phyloP scores from a whole-genome alignment of 257 asterid genomes.

The Solanum gandarillasii region DNA sequence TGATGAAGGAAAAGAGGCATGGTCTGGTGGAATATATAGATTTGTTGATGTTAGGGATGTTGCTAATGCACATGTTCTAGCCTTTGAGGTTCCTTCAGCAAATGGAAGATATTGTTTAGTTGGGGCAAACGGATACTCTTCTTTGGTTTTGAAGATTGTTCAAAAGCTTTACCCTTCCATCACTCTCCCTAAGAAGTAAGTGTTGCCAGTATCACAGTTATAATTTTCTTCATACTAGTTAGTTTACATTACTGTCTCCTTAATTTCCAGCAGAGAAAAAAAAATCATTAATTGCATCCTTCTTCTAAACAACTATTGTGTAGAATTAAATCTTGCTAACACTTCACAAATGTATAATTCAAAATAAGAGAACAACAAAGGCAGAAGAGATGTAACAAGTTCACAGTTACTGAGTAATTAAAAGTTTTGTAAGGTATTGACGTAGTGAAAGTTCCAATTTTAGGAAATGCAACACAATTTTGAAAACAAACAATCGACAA shows the following conservation, averaged over 20 bases:
- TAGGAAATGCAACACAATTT: too few relatives aligned
- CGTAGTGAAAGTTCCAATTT: too few relatives aligned
- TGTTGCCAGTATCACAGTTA: background rate
- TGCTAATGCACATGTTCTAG: constrained; percentile 41
- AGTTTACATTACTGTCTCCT: background rate
- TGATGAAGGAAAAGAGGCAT: constrained; percentile 22
- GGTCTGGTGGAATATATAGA: constrained; percentile 17
- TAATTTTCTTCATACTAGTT: background rate
- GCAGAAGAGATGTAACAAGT: too few relatives aligned
- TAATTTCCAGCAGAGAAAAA: background rate
- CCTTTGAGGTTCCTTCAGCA: constrained; percentile 37
- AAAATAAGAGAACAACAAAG: too few relatives aligned
- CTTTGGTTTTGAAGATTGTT: constrained; percentile 22
- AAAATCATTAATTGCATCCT: background rate
- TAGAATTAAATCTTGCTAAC: background rate
- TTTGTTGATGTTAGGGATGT: constrained; percentile 55
- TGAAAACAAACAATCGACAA: too few relatives aligned
- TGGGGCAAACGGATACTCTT: constrained; percentile 22
- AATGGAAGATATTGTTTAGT: constrained; percentile 43
- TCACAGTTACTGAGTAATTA: too few relatives aligned
- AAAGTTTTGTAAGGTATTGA: too few relatives aligned
- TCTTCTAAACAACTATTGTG: background rate
- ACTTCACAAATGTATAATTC: too few relatives aligned
- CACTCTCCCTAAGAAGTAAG: constrained; percentile 27
- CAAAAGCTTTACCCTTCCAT: constrained; percentile 35